Base-by-base conservation (phyloP, 176 grass and related monocot genomes). In the Dendrocalamus sinicus region DNA sequence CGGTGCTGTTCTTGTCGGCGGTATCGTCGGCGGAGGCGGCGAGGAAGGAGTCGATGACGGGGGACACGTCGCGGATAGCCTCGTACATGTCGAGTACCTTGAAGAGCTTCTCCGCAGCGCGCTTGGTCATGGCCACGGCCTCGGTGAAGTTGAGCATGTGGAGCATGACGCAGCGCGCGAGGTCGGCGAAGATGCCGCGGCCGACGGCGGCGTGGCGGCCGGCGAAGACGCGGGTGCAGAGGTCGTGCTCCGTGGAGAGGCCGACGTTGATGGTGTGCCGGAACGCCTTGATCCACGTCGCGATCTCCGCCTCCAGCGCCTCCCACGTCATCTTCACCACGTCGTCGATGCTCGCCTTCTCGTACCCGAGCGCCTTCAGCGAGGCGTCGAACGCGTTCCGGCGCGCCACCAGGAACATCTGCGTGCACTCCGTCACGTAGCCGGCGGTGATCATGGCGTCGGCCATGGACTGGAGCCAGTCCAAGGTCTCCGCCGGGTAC, bases 51-150 rank as follows among this genome's bases (percentile, higher is more conserved):
- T 92, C 88, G 67, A 99, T 85, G 41, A 73, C 54, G 0, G 88
- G 90, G 17, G 57, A 57, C 12, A 87, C 86, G 75, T 96, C 94
- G 9, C 89, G 87, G 57, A 96, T 68, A 16, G 92, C 82, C 88
- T 99, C 94, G 59, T 94, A 99, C 86, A 96, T 94, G 70, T 99
- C 94, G 17, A 99, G 92, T 72, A 99, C 90, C 75, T 92, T 96
- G 89, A 96, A 96, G 13, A 99, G 90, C 86, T 93, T 96, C 82
- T 96, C 97, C 0, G 89, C 87, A 0, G 90, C 87, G 76, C 87
- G 89, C 54, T 84, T 92, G 7, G 94, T 92, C 90, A 87, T 87
- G 48, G 71, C 72, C 73, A 99, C 85, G 11, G 90, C 97, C 76
- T 99, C 90, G 2, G 88, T 86, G 88, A 99, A 99, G 58, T 85